Evolutionary conservation across 371 early-diverging fungal genomes (phyloP).

Genomic region (Phascolomyces articulosus): DNA sequence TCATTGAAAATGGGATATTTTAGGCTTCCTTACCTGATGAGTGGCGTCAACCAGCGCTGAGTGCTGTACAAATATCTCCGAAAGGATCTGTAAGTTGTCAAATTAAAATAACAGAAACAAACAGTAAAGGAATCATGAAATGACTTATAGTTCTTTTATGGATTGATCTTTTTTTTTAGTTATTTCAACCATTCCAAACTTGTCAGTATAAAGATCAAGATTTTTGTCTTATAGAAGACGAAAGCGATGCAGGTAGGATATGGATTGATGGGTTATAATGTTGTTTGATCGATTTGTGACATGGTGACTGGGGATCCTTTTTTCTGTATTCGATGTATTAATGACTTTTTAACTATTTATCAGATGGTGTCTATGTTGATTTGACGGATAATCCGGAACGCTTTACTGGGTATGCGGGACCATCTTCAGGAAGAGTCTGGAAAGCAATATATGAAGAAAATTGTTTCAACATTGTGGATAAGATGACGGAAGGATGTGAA

Average conservation of each 20-base stretch:
- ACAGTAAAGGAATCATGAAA: too few species aligned
- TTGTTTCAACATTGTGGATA: conserved; percentile 83
- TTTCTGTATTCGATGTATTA: background rate
- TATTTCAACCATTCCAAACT: conserved; percentile 53
- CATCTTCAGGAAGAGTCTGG: conserved; percentile 90
- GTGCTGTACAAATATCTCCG: conserved; percentile 56
- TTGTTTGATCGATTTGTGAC: background rate
- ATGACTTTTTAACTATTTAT: background rate
- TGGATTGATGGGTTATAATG: background rate
- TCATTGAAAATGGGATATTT: background rate
- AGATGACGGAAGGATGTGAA: conserved; percentile 59
- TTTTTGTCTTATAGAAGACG: conserved; percentile 90
- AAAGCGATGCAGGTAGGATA: conserved; percentile 55
- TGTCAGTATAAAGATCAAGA: conserved; percentile 80
- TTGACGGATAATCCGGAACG: conserved; percentile 92
- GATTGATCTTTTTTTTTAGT: conserved; percentile 27
- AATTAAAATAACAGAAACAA: too few species aligned
- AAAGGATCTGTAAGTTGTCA: conserved; percentile 49
- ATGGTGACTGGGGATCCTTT: too few species aligned
- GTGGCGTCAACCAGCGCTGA: conserved; percentile 59
- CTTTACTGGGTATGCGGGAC: conserved; percentile 95
- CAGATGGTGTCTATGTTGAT: conserved; percentile 88
- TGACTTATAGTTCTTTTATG: too few species aligned
- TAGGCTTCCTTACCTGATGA: conserved; percentile 45
- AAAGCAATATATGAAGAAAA: conserved; percentile 94